Base-by-base conservation (phyloP, 2,329 filamentous ascomycete species). In the Colletotrichum nymphaeae region DNA sequence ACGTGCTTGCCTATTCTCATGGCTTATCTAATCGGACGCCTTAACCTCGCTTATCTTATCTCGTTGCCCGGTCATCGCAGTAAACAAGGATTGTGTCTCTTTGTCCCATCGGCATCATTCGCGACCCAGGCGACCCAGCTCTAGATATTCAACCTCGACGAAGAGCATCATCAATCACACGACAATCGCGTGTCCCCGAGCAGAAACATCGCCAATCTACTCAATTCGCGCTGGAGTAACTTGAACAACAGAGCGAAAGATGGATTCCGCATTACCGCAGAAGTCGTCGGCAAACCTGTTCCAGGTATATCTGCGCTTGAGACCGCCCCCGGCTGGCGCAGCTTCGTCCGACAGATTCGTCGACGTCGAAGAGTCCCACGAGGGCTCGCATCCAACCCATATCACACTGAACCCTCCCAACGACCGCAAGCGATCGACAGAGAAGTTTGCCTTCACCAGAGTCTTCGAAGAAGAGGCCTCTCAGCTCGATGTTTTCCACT, bases 381-480 rank as follows among this genome's bases (percentile, higher is more conserved):
- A 81, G 64, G 82, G 79, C 74, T 83, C 79, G 56, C 81, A 78
- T 28, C 87, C 93, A 0, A 94, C 91, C 1, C 92, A 95, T 79
- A 93, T 95, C 75, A 94, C 92, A 0, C 83, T 95, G 19, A 94
- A 94, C 77, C 95, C 95, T 0, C 94, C 95, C 2, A 93, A 92
- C 75, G 96, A 98, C 74, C 90, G 96, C 69, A 94, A 96, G 77
- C 91, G 95, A 58, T 95, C 95, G 1, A 91, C 98, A 46, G 97
- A 99, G 82, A 95, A 93, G 80, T 99, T 98, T 81, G 94, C 93
- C 1, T 99, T 99, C 80, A 99, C 97, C 0, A 91, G 91, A 75
- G 95, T 99, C 1, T 98, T 98, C 78, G 93, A 97, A 78, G 95
- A 98, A 80, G 88, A 93, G 78, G 92, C 95, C 1, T 90, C 90